phyloP scores from a whole-genome alignment of 352 stramenopile genomes.

The Phytophthora capsici region DNA sequence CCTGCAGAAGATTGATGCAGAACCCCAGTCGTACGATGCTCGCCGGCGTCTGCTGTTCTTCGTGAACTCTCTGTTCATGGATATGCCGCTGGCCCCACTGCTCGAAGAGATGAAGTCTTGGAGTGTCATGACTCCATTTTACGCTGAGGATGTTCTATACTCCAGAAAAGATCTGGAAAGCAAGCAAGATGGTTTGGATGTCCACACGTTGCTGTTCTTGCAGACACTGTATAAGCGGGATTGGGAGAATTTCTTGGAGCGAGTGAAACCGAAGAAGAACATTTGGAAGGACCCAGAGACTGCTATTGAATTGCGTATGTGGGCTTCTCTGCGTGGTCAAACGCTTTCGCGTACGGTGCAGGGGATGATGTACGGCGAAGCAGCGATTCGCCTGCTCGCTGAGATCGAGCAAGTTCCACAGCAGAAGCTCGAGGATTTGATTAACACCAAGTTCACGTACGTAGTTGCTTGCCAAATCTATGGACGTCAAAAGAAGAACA shows the following conservation, averaged over 20 bases:
- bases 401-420: conserved; percentile 94
- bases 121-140: conserved; percentile 99
- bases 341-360: conserved; percentile 97
- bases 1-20: conserved; percentile 97
- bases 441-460: conserved; percentile 99
- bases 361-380: conserved; percentile 99
- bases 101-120: conserved; percentile 99
- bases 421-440: conserved; percentile 94
- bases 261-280: conserved; percentile 94
- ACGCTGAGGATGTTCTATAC: conserved; percentile 98
- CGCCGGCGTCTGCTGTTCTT: conserved; percentile 97
- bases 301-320: conserved; percentile 94
- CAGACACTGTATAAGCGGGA: conserved; percentile 98
- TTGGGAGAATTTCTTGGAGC: conserved; percentile 98
- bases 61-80: conserved; percentile 99
- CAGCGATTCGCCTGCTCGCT: conserved; percentile 96
- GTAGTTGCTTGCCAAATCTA: conserved; percentile 99
- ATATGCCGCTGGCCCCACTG: conserved; percentile 97
- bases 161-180: conserved; percentile 96
- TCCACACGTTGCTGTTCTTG: conserved; percentile 89
- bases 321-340: conserved; percentile 98
- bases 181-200: conserved; percentile 93
- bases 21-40: conserved; percentile 97
- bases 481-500: conserved; percentile 98
- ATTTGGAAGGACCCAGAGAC: conserved; percentile 89